phyloP scores from a whole-genome alignment of 345 rosid species.

The Eucalyptus lansdowneana region DNA sequence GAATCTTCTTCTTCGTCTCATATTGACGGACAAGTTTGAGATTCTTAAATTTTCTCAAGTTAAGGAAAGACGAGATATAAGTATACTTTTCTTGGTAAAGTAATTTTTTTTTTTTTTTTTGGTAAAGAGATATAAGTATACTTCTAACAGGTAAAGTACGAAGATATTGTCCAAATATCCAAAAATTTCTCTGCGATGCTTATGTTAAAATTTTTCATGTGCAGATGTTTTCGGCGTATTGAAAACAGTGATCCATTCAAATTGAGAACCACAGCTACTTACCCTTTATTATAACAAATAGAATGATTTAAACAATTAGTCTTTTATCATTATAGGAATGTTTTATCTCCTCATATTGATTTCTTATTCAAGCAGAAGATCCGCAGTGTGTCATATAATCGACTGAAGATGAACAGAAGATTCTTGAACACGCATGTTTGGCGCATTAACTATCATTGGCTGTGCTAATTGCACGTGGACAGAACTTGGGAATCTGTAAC shows the following conservation, averaged over 20 bases:
- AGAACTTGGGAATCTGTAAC: background rate
- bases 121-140: no score
- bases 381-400: background rate
- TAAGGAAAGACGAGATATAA: background rate
- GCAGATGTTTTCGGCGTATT: background rate
- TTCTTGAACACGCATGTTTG: background rate
- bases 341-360: background rate
- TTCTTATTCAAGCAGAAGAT: background rate
- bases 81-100: background rate
- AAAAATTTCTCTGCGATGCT: background rate
- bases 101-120: no score
- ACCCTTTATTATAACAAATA: background rate
- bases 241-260: background rate
- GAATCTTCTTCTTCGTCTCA: background rate
- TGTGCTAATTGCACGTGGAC: background rate
- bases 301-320: background rate
- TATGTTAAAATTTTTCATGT: background rate
- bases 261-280: background rate
- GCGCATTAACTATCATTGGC: background rate
- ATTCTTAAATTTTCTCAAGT: background rate
- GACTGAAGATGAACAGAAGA: background rate
- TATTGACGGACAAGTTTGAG: background rate
- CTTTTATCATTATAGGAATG: background rate
- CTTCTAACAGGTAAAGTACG: background rate
- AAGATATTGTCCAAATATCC: background rate